Base-by-base conservation (phyloP, 805 yeast species). In the Metschnikowia colocasiae region DNA sequence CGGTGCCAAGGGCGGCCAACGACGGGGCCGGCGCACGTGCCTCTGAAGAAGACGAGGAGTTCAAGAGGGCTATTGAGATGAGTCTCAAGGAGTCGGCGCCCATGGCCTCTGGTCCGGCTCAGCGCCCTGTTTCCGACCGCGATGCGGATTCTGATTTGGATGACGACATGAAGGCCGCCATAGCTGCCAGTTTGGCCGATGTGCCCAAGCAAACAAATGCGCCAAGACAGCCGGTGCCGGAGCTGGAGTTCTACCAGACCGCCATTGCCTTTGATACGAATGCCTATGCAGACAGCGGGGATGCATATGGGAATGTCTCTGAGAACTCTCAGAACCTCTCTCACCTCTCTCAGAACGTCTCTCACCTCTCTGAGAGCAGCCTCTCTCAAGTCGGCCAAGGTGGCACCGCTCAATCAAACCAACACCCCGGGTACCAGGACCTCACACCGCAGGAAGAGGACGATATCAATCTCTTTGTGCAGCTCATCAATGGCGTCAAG, bases 91-190 rank as follows among this genome's bases (percentile, higher is more conserved):
- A 87, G 38, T 50, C 68, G 6, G 63, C 61, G 5, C 55, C 56
- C 15, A 25, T 25, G 27, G 27, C 27, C n/a, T n/a, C n/a, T n/a
- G n/a, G n/a, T n/a, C n/a, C n/a, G n/a, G n/a, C n/a, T n/a, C n/a
- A n/a, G n/a, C n/a, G n/a, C n/a, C n/a, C n/a, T n/a, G n/a, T n/a
- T n/a, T n/a, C n/a, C n/a, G n/a, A n/a, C n/a, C n/a, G 27, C 8
- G 27, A 25, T 6, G 22, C 2, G 13, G 87, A 80, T 2, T 89
- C 85, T 16, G 87, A 84, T 15, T 96, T 90, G 59, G 77, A 72
- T 38, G 92, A 85, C 32, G 96, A 89, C 31, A 79, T 92, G 82
- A 87, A 82, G 62, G 95, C 94, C 0, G 99, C 98, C 0, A 92
- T 94, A 48, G 96, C 86, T 13, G 96, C 96, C 0, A 88, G 96